Evolutionary conservation across 768 basidiomycete genomes (phyloP).

Genomic region (Podaxis sp.): DNA sequence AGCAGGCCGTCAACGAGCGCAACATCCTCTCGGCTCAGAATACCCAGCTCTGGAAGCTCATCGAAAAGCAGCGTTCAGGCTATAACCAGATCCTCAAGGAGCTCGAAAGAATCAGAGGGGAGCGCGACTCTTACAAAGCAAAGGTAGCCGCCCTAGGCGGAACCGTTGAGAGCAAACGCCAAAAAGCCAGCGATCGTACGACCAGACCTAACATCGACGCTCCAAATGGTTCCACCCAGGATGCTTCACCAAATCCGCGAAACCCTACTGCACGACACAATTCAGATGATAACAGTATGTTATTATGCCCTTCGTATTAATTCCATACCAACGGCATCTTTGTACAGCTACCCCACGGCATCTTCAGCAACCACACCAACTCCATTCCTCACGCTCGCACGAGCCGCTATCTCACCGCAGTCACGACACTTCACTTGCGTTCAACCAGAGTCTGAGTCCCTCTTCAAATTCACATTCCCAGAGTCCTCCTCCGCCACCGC

Average conservation of each 20-base stretch:
- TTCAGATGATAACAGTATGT: constrained; percentile 39
- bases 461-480: constrained; percentile 11
- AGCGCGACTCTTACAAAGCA: constrained; percentile 69
- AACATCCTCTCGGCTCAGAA: constrained; percentile 83
- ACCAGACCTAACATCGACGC: constrained; percentile 29
- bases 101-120: constrained; percentile 77
- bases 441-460: constrained; percentile 18
- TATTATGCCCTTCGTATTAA: constrained; percentile 8
- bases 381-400: constrained; percentile 40
- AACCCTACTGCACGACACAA: constrained; percentile 30
- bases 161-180: constrained; percentile 27
- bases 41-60: constrained; percentile 89
- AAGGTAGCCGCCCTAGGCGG: constrained; percentile 35
- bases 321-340: constrained; percentile 14
- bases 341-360: constrained; percentile 27
- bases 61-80: constrained; percentile 87
- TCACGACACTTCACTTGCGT: constrained; percentile 24
- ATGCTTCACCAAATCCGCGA: constrained; percentile 20
- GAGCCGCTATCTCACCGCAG: constrained; percentile 33
- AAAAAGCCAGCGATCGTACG: constrained; percentile 26
- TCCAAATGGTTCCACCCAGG: constrained; percentile 11
- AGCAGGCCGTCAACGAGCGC: constrained; percentile 75
- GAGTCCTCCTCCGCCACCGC: constrained; percentile 22
- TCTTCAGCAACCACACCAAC: constrained; percentile 24
- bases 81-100: constrained; percentile 82